A percentile compares a stretch with the other conserved stretches of the same genome.
Conservation (phyloP, 2,329 filamentous ascomycete genomes). For the Cadophora malorum region DNA sequence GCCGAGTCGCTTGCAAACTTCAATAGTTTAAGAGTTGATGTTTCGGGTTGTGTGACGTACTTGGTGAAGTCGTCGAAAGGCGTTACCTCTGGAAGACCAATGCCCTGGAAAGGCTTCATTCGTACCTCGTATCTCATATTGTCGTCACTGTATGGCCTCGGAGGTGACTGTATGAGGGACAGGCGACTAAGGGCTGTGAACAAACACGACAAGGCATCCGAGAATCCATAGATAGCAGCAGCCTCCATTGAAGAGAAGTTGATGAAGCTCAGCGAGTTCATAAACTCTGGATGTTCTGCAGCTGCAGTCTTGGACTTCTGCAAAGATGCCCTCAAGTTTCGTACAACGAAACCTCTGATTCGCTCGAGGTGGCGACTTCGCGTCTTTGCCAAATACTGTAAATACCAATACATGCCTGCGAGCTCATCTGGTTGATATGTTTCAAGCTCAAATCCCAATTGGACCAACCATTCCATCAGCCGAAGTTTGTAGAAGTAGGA, state of each 20-base stretch:
- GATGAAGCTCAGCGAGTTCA: conserved; percentile 59
- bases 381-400: conserved; percentile 75
- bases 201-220: conserved; percentile 56
- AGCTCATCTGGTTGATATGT: conserved; percentile 88
- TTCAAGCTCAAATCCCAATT: conserved; percentile 92
- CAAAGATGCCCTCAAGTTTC: conserved; percentile 30
- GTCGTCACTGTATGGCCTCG: conserved; percentile 61
- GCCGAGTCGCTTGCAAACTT: conserved; percentile 45
- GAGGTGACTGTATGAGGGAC: conserved; percentile 48
- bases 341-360: conserved; percentile 69
- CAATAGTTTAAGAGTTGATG: conserved; percentile 43
- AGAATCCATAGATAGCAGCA: conserved; percentile 62
- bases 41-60: conserved; percentile 52
- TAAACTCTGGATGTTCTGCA: conserved; percentile 52
- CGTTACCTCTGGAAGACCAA: conserved; percentile 64
- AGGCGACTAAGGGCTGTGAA: conserved; percentile 57
- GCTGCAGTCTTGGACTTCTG: conserved; percentile 24
- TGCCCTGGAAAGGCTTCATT: conserved; percentile 71
- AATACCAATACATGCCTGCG: conserved; percentile 88
- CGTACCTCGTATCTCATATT: conserved; percentile 68
- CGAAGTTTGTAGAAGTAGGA: conserved; percentile 88
- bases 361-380: conserved; percentile 69
- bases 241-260: conserved; percentile 69
- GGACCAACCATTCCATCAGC: conserved; percentile 84
- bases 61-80: conserved; percentile 58